A percentile compares a stretch with the other conserved stretches of the same genome.
phyloP scores from a whole-genome alignment of 192 early-diverging fungal species.

The Podila horticola region DNA sequence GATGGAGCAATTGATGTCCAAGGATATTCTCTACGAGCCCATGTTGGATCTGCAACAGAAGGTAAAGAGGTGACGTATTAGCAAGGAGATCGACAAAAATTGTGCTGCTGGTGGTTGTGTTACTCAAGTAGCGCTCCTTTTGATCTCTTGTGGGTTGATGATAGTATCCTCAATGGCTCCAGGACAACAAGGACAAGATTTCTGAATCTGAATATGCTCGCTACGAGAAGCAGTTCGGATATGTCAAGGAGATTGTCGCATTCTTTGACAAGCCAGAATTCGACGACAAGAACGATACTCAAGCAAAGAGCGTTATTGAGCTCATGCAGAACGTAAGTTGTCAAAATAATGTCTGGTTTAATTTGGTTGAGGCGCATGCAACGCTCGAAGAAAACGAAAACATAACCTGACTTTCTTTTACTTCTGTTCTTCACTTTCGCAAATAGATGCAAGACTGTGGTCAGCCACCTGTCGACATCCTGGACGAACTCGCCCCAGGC shows the following conservation, averaged over 20 bases:
- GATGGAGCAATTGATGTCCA: slow-evolving; percentile 92
- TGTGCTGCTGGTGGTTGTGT: neutral
- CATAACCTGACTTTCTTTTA: neutral
- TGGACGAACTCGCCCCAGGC: slow-evolving; percentile 92
- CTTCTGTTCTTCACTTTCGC: slow-evolving; percentile 3
- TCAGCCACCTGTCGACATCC: slow-evolving; percentile 91
- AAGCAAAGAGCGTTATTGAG: slow-evolving; percentile 78
- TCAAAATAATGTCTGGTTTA: neutral
- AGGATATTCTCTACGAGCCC: slow-evolving; percentile 95
- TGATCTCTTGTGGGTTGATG: neutral
- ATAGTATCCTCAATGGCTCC: slow-evolving; percentile 92
- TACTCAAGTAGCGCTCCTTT: neutral
- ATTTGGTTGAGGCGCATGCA: neutral
- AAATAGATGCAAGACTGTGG: slow-evolving; percentile 94
- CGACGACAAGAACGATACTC: slow-evolving; percentile 75
- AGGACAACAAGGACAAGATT: slow-evolving; percentile 78
- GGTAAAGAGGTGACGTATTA: slow-evolving; percentile 50
- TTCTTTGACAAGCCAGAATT: slow-evolving; percentile 80
- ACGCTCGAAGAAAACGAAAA: no score
- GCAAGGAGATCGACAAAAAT: no score
- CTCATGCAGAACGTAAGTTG: slow-evolving; percentile 89
- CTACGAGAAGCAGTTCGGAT: slow-evolving; percentile 82
- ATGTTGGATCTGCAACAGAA: slow-evolving; percentile 89
- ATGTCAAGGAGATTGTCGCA: slow-evolving; percentile 83
- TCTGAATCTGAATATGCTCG: slow-evolving; percentile 75